phyloP scores from a whole-genome alignment of 2,329 filamentous ascomycete genomes.

The Diaporthe vaccinii region DNA sequence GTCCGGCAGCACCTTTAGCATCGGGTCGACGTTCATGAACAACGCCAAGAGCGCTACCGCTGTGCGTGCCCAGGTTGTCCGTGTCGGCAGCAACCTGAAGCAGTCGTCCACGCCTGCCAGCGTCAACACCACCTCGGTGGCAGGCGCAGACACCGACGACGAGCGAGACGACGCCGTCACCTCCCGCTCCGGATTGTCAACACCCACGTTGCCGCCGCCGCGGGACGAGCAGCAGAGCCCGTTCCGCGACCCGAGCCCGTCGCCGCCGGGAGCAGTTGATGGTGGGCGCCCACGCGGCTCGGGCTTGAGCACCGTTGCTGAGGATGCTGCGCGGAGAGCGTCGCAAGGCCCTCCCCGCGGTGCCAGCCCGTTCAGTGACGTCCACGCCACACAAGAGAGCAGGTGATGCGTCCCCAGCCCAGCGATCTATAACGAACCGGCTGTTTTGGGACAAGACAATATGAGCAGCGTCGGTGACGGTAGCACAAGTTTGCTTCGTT shows the following conservation, averaged over 20 bases:
- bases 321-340: conserved; percentile 62
- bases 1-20: conserved; percentile 71
- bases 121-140: not conserved
- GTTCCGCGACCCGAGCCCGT: conserved; percentile 72
- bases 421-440: not conserved
- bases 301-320: conserved; percentile 68
- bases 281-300: conserved; percentile 52
- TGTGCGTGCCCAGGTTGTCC: conserved; percentile 70
- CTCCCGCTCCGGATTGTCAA: conserved; percentile 46
- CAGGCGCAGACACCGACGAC: conserved; percentile 44
- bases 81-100: conserved; percentile 66
- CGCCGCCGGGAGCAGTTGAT: conserved; percentile 47
- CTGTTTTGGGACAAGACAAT: not conserved
- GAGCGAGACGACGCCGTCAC: conserved; percentile 38
- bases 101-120: conserved; percentile 52
- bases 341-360: conserved; percentile 53
- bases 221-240: conserved; percentile 68
- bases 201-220: conserved; percentile 62
- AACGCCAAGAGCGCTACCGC: conserved; percentile 71
- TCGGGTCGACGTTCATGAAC: conserved; percentile 78
- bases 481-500: conserved; percentile 14
- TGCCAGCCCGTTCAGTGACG: conserved; percentile 69
- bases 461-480: not conserved
- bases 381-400: conserved; percentile 67
- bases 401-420: conserved; percentile 27